Conservation (phyloP, 2,329 filamentous ascomycete genomes). For the Aspergillus fumigatiaffinis region DNA sequence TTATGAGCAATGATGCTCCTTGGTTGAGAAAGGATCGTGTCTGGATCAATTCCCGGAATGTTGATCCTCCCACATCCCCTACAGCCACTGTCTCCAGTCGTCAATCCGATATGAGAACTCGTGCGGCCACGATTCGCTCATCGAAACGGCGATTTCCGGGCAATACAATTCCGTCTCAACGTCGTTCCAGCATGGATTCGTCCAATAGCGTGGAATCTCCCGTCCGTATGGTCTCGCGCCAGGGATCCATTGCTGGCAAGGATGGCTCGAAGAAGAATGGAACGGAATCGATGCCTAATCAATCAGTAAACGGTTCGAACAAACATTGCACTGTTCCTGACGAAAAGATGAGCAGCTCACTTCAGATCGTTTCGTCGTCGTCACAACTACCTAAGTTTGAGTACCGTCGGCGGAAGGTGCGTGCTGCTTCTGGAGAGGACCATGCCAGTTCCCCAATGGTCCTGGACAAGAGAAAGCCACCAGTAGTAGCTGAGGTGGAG, state of each 20-base stretch:
- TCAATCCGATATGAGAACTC: conserved; percentile 11
- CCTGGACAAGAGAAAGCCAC: neutral
- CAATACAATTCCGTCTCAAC: neutral
- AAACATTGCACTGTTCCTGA: neutral
- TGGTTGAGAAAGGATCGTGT: conserved; percentile 31
- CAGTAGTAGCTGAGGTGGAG: neutral
- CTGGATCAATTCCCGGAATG: conserved; percentile 23
- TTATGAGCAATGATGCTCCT: conserved; percentile 6
- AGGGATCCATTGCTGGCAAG: neutral
- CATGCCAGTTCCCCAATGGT: conserved; percentile 6
- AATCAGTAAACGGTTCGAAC: neutral
- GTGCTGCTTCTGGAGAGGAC: conserved; percentile 4
- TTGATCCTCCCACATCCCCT: conserved; percentile 36
- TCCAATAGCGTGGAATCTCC: neutral
- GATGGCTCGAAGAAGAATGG: neutral
- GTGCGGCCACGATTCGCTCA: neutral
- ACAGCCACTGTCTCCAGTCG: conserved; percentile 23
- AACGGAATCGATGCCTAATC: neutral
- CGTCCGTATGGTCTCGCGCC: neutral
- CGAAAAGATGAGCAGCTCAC: conserved; percentile 16
- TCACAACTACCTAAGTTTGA: conserved; percentile 39
- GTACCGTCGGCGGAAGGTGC: conserved; percentile 27
- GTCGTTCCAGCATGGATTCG: neutral
- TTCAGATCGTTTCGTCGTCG: conserved; percentile 32
- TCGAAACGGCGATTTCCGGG: neutral